Percentiles rank a stretch among this genome's conserved stretches.
phyloP scores from a whole-genome alignment of 495 filamentous ascomycete species.

The Daldinia decipiens region DNA sequence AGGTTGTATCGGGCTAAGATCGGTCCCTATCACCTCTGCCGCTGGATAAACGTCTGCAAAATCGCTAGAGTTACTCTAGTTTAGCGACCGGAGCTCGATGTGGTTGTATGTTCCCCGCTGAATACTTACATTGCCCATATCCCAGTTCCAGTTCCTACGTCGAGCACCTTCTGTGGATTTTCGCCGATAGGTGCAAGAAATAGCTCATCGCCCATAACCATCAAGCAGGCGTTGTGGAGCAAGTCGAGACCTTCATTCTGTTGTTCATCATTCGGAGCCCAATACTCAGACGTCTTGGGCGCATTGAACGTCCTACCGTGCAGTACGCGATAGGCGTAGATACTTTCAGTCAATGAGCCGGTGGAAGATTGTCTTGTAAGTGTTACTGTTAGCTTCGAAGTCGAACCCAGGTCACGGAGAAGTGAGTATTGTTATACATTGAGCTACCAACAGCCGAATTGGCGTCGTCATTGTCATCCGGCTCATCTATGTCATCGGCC shows the following conservation, averaged over 20 bases:
- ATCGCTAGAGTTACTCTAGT: slow-evolving; percentile 8
- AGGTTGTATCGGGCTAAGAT: slow-evolving; percentile 26
- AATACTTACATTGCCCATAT: slow-evolving; percentile 65
- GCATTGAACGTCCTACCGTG: slow-evolving; percentile 27
- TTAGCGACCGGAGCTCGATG: neutral
- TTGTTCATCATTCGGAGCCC: slow-evolving; percentile 26
- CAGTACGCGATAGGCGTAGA: slow-evolving; percentile 22
- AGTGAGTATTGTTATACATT: slow-evolving; percentile 18
- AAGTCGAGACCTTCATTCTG: slow-evolving; percentile 23
- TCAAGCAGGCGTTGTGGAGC: slow-evolving; percentile 17
- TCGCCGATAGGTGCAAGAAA: slow-evolving; percentile 59
- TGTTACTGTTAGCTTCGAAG: slow-evolving; percentile 4
- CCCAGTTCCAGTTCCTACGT: slow-evolving; percentile 73
- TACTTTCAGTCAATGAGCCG: slow-evolving; percentile 29
- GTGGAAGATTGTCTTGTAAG: slow-evolving; percentile 25
- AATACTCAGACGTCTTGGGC: slow-evolving; percentile 26
- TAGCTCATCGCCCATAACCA: slow-evolving; percentile 13
- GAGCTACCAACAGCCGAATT: slow-evolving; percentile 20
- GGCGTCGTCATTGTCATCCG: slow-evolving; percentile 18
- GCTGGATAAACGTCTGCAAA: slow-evolving; percentile 22
- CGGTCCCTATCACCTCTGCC: slow-evolving; percentile 27
- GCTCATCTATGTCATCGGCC: slow-evolving; percentile 21
- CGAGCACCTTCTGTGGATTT: slow-evolving; percentile 63
- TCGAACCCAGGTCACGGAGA: neutral
- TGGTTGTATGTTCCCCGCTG: no score